These are phyloP conservation scores for Pontederia paniculata DNA, from an alignment of 176 grass and related monocot genomes.

Conservation along the genomic window DNA sequence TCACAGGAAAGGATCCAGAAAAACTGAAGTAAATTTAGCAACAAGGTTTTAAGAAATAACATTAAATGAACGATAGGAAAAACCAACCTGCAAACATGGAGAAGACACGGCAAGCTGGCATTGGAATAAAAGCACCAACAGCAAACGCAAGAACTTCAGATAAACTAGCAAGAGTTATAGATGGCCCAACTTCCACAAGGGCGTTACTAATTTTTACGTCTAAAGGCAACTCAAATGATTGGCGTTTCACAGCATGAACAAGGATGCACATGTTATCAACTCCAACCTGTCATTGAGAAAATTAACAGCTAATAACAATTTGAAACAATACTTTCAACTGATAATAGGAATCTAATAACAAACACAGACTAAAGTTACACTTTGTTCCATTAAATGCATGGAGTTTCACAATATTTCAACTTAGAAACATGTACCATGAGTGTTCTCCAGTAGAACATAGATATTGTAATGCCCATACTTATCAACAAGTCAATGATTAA, in stretches of 20 bases:
- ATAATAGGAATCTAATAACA: too few species aligned
- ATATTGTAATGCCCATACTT: too few species aligned
- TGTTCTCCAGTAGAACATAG: too few species aligned
- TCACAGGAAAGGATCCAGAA: background rate
- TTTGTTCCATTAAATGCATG: too few species aligned
- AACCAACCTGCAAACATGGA: slow-evolving; percentile 96
- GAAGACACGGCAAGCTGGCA: slow-evolving; percentile 87
- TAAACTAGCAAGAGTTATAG: slow-evolving; percentile 88
- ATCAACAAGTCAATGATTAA: too few species aligned
- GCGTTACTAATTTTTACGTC: slow-evolving; percentile 64
- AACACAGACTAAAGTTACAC: too few species aligned
- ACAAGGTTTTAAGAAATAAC: slow-evolving; percentile 8
- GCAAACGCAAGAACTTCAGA: slow-evolving; percentile 90
- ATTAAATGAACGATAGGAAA: background rate
- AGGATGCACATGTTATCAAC: slow-evolving; percentile 99
- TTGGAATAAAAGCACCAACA: slow-evolving; percentile 83
- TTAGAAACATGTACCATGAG: too few species aligned
- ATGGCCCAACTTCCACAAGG: slow-evolving; percentile 91
- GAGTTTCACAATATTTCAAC: too few species aligned
- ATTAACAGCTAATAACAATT: slow-evolving; percentile 15
- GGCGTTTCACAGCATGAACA: slow-evolving; percentile 89
- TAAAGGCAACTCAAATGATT: slow-evolving; percentile 45
- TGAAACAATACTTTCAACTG: background rate
- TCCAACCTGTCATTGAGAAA: slow-evolving; percentile 42
- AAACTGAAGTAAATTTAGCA: background rate